These are phyloP conservation scores for Thecaphora frezii DNA, from an alignment of 1,284 basidiomycete species.

Conservation along the genomic window DNA sequence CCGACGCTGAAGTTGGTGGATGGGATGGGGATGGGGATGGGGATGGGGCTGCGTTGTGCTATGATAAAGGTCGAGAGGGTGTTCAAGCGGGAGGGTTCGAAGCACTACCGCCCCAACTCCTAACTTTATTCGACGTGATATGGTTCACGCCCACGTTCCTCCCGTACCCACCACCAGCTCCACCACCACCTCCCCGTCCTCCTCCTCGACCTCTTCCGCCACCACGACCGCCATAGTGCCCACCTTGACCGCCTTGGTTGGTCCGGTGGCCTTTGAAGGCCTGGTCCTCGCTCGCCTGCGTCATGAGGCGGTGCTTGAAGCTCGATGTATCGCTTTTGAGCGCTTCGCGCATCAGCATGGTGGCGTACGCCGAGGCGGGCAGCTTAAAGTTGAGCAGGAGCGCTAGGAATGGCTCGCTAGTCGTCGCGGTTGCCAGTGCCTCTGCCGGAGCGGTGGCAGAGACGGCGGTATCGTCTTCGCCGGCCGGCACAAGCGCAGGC, in stretches of 20 bases:
- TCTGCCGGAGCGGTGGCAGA: constrained; percentile 1
- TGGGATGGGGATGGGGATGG: too few relatives aligned
- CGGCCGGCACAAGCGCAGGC: constrained; percentile 1
- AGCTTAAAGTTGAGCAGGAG: constrained; percentile 49
- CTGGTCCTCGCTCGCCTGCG: constrained; percentile 41
- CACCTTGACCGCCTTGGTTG: neutral
- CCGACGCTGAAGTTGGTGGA: too few relatives aligned
- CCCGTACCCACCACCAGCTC: neutral
- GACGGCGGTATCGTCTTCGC: neutral
- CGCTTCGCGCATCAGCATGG: constrained; percentile 54
- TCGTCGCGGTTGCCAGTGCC: neutral
- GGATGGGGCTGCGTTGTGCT: too few relatives aligned
- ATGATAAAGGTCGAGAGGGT: too few relatives aligned
- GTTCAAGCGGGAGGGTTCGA: too few relatives aligned
- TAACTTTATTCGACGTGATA: neutral
- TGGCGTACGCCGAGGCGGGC: constrained; percentile 52
- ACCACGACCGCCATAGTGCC: neutral
- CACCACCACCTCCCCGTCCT: neutral
- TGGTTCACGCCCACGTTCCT: neutral
- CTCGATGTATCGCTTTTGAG: constrained; percentile 53
- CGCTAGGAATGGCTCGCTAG: constrained; percentile 33
- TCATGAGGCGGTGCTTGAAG: constrained; percentile 40
- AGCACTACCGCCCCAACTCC: neutral
- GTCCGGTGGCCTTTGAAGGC: constrained; percentile 17
- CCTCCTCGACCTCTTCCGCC: neutral